Evolutionary conservation across 2,329 filamentous ascomycete species (phyloP).

Genomic region (Aspergillus sp.): DNA sequence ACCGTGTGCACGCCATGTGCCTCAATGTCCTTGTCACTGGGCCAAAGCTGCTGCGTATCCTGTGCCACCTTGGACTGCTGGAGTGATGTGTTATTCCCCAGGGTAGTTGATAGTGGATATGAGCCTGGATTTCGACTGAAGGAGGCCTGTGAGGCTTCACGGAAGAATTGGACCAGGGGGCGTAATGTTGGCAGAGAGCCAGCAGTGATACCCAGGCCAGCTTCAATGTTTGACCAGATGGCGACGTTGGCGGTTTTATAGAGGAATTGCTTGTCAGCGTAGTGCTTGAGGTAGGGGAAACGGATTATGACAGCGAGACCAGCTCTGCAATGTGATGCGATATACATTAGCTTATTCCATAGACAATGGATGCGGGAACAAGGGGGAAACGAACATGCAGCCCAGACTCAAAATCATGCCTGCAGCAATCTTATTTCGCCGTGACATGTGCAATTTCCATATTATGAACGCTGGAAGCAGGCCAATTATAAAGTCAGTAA

Average conservation of each 20-base stretch:
- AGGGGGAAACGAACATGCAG: slow-evolving; percentile 34
- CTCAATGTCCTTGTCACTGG: slow-evolving; percentile 3
- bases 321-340: slow-evolving; percentile 11
- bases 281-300: slow-evolving; percentile 11
- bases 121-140: slow-evolving; percentile 8
- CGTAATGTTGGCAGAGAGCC: slow-evolving; percentile 34
- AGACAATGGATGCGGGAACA: neutral
- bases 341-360: slow-evolving; percentile 16
- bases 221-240: slow-evolving; percentile 30
- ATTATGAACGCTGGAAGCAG: slow-evolving; percentile 49
- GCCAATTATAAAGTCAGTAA: slow-evolving; percentile 47
- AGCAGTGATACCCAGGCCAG: slow-evolving; percentile 33
- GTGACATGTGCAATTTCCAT: slow-evolving; percentile 49
- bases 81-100: slow-evolving; percentile 1
- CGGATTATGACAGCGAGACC: slow-evolving; percentile 18
- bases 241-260: slow-evolving; percentile 40
- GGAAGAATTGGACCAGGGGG: slow-evolving; percentile 35
- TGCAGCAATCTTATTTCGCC: slow-evolving; percentile 45
- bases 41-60: slow-evolving; percentile 9
- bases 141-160: slow-evolving; percentile 15
- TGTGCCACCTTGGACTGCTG: slow-evolving; percentile 3
- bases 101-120: slow-evolving; percentile 12
- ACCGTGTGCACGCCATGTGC: slow-evolving; percentile 17
- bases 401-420: slow-evolving; percentile 49
- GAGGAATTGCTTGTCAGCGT: slow-evolving; percentile 8